A percentile compares a stretch with the other conserved stretches of the same genome.
Conservation (phyloP, 2,329 filamentous ascomycete genomes). For the Aspergillus caelatus region DNA sequence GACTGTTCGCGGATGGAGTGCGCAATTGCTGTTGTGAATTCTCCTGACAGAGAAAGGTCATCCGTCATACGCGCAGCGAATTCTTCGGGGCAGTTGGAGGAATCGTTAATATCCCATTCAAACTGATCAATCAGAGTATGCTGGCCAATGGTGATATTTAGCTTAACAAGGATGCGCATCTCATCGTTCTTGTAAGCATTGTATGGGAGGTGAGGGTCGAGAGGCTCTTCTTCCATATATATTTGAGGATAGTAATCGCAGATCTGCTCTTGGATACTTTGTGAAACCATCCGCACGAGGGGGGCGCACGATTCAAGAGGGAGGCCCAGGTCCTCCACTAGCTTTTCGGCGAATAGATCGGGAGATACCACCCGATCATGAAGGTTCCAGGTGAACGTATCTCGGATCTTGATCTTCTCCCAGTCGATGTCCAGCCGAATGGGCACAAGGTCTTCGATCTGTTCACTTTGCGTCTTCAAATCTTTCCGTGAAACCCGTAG, state of each 20-base stretch:
- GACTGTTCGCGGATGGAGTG: slow-evolving; percentile 96
- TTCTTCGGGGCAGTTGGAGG: slow-evolving; percentile 88
- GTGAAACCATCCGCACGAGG: slow-evolving; percentile 65
- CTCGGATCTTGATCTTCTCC: slow-evolving; percentile 92
- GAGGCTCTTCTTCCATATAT: slow-evolving; percentile 82
- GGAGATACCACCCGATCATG: slow-evolving; percentile 82
- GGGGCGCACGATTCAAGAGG: slow-evolving; percentile 65
- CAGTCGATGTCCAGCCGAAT: slow-evolving; percentile 90
- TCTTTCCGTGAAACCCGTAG: slow-evolving; percentile 79
- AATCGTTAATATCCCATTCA: slow-evolving; percentile 98
- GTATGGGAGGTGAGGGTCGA: slow-evolving; percentile 89
- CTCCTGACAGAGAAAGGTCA: slow-evolving; percentile 87
- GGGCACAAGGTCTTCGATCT: slow-evolving; percentile 87
- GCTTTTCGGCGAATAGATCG: slow-evolving; percentile 82
- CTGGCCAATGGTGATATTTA: slow-evolving; percentile 96
- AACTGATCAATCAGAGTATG: slow-evolving; percentile 96
- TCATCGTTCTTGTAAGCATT: slow-evolving; percentile 97
- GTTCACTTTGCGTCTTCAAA: slow-evolving; percentile 81
- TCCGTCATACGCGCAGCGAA: slow-evolving; percentile 88
- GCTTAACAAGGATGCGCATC: slow-evolving; percentile 92
- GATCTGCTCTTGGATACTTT: slow-evolving; percentile 82
- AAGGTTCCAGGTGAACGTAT: slow-evolving; percentile 98
- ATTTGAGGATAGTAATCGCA: slow-evolving; percentile 92
- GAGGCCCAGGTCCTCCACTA: slow-evolving; percentile 83
- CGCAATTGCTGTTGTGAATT: slow-evolving; percentile 96